Evolutionary conservation across 2,329 filamentous ascomycete genomes (phyloP), one percentile per base, ranked within the genome.

Genomic region (Tolypocladium tropicale): DNA sequence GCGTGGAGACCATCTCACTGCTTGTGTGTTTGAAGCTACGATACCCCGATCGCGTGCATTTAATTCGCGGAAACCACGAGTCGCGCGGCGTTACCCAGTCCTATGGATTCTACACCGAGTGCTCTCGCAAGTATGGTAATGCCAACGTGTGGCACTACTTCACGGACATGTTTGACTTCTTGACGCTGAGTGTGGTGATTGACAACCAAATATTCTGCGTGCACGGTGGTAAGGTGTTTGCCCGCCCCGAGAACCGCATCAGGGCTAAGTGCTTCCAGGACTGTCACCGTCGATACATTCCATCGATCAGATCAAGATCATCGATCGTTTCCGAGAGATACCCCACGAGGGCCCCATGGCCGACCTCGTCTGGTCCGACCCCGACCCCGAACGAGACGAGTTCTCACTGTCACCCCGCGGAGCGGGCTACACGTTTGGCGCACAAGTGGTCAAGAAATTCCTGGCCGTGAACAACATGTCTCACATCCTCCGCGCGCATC

Each of bases 141-240:
- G 91, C 94, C 61, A 96, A 94, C 66, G 94, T 99, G 25, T 99
- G 94, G 94, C 94, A 99, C 73, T 94, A 97, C 72, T 99, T 99
- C 70, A 99, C 94, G 62, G 94, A 99, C 75, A 97, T 99, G 92
- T 99, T 99, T 74, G 94, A 99, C 75, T 99, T 95, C 72, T 79
- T 99, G 61, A 97, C 93, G 9, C 78, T 99, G 56, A 95, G 90
- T 65, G 95, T 97, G 59, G 93, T 99, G 61, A 99, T 99, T 70
- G 95, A 97, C 71, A 89, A 99, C 72, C 90, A 97, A 72, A 99
- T 99, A 63, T 99, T 99, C 72, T 99, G 94, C 72, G 94, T 99
- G 7, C 94, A 99, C 71, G 94, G 94, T 70, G 91, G 86, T 77
- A 72, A 72, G 68, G 9, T 34, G 12, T 41, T 49, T 48, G 6